Evolutionary conservation across 2,329 filamentous ascomycete species (phyloP).

Genomic region (Xylariales sp.): DNA sequence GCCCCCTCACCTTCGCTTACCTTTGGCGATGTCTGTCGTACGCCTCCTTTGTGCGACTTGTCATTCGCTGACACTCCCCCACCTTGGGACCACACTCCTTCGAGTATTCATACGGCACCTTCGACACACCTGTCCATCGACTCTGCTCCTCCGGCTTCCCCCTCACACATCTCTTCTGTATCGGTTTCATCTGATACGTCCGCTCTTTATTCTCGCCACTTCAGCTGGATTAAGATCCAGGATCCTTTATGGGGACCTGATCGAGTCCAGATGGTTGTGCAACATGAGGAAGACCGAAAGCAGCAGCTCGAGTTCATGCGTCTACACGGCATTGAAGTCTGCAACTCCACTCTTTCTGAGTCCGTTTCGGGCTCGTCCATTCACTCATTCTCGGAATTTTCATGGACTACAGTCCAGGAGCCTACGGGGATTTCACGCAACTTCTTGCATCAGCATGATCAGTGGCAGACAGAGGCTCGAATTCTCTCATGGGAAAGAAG

Average conservation of each 20-base stretch:
- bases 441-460: too few species aligned
- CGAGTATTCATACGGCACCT: neutral
- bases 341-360: too few species aligned
- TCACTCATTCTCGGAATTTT: too few species aligned
- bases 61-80: neutral
- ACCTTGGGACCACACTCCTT: neutral
- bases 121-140: neutral
- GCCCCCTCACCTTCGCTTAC: neutral
- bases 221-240: neutral
- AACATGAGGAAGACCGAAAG: neutral
- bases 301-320: too few species aligned
- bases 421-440: too few species aligned
- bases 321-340: too few species aligned
- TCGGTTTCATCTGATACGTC: neutral
- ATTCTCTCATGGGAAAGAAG: too few species aligned
- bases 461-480: too few species aligned
- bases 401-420: too few species aligned
- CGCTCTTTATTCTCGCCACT: neutral
- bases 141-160: neutral
- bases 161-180: neutral
- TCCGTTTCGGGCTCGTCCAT: too few species aligned
- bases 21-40: conserved; percentile 4
- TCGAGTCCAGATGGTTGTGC: neutral
- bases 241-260: neutral
- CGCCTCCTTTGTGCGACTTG: conserved; percentile 1